Evolutionary conservation across 169 alveolate species (phyloP).

Genomic region (Eimeria praecox): DNA sequence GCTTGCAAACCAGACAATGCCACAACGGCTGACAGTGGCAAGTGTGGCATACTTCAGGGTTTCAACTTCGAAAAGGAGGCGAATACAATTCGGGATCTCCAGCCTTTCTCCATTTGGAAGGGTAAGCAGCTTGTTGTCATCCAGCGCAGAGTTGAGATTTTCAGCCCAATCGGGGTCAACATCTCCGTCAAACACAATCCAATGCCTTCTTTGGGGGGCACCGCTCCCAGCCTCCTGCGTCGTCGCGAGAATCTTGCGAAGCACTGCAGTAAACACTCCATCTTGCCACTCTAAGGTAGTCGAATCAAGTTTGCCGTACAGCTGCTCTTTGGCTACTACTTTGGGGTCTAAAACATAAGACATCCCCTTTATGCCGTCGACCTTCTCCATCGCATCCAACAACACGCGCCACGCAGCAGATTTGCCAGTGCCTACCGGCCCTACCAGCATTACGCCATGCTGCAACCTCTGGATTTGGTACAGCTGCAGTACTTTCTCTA

Average conservation of each 20-base stretch:
- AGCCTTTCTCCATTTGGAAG: conserved; percentile 95
- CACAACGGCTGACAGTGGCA: conserved; percentile 99
- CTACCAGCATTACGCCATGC: conserved; percentile 96
- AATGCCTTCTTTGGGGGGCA: conserved; percentile 93
- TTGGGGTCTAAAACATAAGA: conserved; percentile 94
- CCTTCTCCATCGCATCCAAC: conserved; percentile 92
- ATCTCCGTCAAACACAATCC: conserved; percentile 99
- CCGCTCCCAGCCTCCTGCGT: conserved; percentile 88
- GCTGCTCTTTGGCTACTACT: conserved; percentile 97
- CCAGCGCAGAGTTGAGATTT: conserved; percentile 98
- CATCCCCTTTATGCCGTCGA: conserved; percentile 88
- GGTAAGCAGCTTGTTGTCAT: conserved; percentile 98
- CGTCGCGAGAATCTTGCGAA: conserved; percentile 90
- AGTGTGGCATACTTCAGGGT: conserved; percentile 97
- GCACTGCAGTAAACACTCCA: conserved; percentile 96
- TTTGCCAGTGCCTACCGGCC: conserved; percentile 98
- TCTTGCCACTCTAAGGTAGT: conserved; percentile 98
- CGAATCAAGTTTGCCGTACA: conserved; percentile 92
- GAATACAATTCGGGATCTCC: conserved; percentile 84
- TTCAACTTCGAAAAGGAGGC: conserved; percentile 96
- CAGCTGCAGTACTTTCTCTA: conserved; percentile 94
- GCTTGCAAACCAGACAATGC: conserved; percentile 98
- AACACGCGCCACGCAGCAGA: conserved; percentile 94
- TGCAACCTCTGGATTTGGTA: conserved; percentile 96
- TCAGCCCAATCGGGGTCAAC: conserved; percentile 99